A percentile compares a stretch with the other conserved stretches of the same genome.
These are phyloP conservation scores for Panellus pusillus DNA, from an alignment of 768 basidiomycete genomes.

Conservation along the genomic window DNA sequence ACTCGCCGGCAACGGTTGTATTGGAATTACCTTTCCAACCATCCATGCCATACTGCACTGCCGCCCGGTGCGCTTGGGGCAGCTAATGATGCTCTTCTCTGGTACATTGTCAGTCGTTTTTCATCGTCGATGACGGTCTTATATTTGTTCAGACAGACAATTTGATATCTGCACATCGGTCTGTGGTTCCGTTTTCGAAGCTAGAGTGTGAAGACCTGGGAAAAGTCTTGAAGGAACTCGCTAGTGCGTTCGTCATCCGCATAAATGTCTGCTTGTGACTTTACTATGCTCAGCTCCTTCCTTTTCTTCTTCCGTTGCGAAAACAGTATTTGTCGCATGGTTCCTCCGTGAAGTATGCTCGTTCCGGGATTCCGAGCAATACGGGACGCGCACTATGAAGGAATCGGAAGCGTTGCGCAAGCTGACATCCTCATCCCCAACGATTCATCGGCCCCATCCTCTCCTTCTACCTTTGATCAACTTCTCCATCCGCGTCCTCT, in stretches of 20 bases:
- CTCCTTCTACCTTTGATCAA: slow-evolving; percentile 32
- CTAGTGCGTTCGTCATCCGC: slow-evolving; percentile 24
- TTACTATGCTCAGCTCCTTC: slow-evolving; percentile 27
- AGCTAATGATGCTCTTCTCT: slow-evolving; percentile 50
- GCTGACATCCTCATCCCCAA: slow-evolving; percentile 15
- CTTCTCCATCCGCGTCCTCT: slow-evolving; percentile 42
- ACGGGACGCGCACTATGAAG: slow-evolving; percentile 43
- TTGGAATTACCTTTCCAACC: slow-evolving; percentile 52
- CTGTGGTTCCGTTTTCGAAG: slow-evolving; percentile 54
- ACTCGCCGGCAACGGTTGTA: slow-evolving; percentile 48
- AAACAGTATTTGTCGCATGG: slow-evolving; percentile 50
- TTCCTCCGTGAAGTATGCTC: slow-evolving; percentile 49
- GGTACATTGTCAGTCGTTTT: slow-evolving; percentile 41
- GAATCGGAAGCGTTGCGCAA: slow-evolving; percentile 25
- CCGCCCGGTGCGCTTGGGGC: slow-evolving; percentile 44
- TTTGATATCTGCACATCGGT: slow-evolving; percentile 42
- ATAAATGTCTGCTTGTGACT: neutral
- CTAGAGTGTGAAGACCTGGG: slow-evolving; percentile 52
- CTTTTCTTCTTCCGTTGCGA: slow-evolving; percentile 37
- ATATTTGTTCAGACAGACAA: slow-evolving; percentile 42
- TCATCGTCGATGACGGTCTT: neutral
- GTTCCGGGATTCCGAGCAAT: slow-evolving; percentile 37
- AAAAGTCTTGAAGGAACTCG: slow-evolving; percentile 37
- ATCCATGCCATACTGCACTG: slow-evolving; percentile 45
- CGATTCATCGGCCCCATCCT: slow-evolving; percentile 20